Conservation (phyloP, 495 filamentous ascomycete species). For the Hypoxylon fragiforme region DNA sequence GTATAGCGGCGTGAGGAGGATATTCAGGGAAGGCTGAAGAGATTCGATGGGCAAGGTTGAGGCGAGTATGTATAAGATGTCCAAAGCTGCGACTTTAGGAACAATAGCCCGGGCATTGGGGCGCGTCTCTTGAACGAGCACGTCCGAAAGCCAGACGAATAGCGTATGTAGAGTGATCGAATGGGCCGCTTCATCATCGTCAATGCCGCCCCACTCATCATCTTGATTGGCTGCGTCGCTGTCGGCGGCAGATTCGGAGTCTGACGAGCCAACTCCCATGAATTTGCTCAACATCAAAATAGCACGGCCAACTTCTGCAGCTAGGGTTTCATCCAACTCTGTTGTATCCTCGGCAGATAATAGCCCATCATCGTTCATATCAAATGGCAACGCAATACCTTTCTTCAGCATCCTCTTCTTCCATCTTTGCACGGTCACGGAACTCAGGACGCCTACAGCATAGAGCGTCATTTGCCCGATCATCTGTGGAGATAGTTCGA, state of each 20-base stretch:
- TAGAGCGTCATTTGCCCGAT: conserved; percentile 67
- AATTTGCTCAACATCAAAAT: conserved; percentile 52
- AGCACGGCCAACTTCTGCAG: conserved; percentile 62
- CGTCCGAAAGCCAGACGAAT: conserved; percentile 70
- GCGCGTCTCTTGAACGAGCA: conserved; percentile 77
- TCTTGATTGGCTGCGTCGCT: conserved; percentile 41
- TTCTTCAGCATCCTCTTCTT: conserved; percentile 39
- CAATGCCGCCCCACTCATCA: conserved; percentile 48
- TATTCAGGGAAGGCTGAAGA: conserved; percentile 61
- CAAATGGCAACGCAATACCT: not conserved
- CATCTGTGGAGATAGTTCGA: conserved; percentile 64
- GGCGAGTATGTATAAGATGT: conserved; percentile 66
- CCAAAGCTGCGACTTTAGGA: conserved; percentile 75
- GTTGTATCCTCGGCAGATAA: not conserved
- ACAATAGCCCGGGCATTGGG: conserved; percentile 62
- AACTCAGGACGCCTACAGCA: conserved; percentile 67
- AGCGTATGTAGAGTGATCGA: conserved; percentile 64
- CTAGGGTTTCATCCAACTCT: conserved; percentile 32
- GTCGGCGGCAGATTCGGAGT: conserved; percentile 32
- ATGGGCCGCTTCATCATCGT: conserved; percentile 47
- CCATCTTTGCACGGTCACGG: conserved; percentile 54
- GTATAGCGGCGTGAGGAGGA: conserved; percentile 77
- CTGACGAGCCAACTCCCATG: conserved; percentile 32
- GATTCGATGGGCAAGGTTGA: conserved; percentile 58
- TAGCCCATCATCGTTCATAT: not conserved